Evolutionary conservation across 192 early-diverging fungal species (phyloP).

Genomic region (Backusella morwellensis): DNA sequence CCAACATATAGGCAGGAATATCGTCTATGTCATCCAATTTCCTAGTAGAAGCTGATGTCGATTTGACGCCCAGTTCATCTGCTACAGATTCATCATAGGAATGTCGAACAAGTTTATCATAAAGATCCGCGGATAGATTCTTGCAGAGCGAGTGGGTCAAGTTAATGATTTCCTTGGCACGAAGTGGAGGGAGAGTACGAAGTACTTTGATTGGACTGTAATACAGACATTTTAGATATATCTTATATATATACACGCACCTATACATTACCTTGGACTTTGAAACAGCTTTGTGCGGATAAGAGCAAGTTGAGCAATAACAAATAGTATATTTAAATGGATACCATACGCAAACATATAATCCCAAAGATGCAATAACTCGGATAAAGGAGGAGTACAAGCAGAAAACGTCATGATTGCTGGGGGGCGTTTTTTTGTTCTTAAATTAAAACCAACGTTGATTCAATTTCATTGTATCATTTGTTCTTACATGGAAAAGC

Average conservation of each 20-base stretch:
- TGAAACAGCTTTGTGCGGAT: constrained; percentile 74
- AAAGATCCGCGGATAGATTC: constrained; percentile 65
- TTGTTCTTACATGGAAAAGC: constrained; percentile 80
- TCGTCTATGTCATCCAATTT: neutral
- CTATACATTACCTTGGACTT: constrained; percentile 53
- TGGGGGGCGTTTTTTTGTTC: neutral
- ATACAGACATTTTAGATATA: neutral
- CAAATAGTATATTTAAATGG: constrained; percentile 90
- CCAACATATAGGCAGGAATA: constrained; percentile 7
- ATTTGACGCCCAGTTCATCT: constrained; percentile 34
- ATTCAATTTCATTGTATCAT: neutral
- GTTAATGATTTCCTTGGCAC: constrained; percentile 59
- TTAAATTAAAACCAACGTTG: no score
- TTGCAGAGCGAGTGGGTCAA: constrained; percentile 54
- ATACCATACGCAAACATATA: constrained; percentile 87
- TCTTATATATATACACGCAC: neutral
- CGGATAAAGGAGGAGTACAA: constrained; percentile 79
- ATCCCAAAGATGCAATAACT: constrained; percentile 91
- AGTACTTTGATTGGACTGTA: constrained; percentile 70
- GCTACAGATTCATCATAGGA: constrained; percentile 64
- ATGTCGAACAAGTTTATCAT: constrained; percentile 75
- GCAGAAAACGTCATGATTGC: constrained; percentile 90
- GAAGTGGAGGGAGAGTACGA: constrained; percentile 61
- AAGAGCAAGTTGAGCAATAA: constrained; percentile 78
- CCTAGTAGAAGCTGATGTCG: neutral